A percentile compares a stretch with the other conserved stretches of the same genome.
Conservation (phyloP, 441 rosid genomes). For the Iberis amara region DNA sequence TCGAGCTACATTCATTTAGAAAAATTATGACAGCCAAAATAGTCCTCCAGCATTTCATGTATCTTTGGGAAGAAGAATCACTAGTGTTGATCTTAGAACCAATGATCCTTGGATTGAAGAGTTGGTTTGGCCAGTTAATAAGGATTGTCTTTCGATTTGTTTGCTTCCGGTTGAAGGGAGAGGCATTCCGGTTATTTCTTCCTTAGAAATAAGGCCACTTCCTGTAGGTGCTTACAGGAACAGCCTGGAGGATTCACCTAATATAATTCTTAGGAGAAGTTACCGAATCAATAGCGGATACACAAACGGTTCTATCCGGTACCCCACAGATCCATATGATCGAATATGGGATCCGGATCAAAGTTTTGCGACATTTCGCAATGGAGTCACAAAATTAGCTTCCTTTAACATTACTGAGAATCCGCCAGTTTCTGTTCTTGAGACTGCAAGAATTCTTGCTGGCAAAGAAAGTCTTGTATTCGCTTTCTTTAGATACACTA, state of each 20-base stretch:
- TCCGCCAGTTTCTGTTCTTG: conserved; percentile 67
- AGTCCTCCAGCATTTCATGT: conserved; percentile 69
- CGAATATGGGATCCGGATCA: conserved; percentile 81
- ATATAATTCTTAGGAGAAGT: conserved; percentile 48
- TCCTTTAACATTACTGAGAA: conserved; percentile 44
- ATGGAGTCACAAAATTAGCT: conserved; percentile 29
- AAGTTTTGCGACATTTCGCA: conserved; percentile 53
- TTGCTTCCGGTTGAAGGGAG: conserved; percentile 41
- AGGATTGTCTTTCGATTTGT: conserved; percentile 51
- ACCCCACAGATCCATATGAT: conserved; percentile 77
- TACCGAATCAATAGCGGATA: conserved; percentile 67
- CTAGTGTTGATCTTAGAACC: conserved; percentile 49
- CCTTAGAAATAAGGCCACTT: conserved; percentile 71
- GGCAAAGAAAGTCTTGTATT: conserved; percentile 47
- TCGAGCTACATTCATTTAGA: conserved; percentile 64
- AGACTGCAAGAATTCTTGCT: conserved; percentile 67
- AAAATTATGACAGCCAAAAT: conserved; percentile 57
- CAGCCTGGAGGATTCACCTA: conserved; percentile 37
- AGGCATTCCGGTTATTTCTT: conserved; percentile 73
- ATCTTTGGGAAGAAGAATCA: conserved; percentile 61
- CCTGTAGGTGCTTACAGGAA: conserved; percentile 61
- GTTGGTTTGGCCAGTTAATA: conserved; percentile 50
- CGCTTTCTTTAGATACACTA: conserved; percentile 38
- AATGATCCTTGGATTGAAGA: conserved; percentile 87
- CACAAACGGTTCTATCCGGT: conserved; percentile 60